Conservation (phyloP, 257 asterid species). For the Nicotiana tabacum region DNA sequence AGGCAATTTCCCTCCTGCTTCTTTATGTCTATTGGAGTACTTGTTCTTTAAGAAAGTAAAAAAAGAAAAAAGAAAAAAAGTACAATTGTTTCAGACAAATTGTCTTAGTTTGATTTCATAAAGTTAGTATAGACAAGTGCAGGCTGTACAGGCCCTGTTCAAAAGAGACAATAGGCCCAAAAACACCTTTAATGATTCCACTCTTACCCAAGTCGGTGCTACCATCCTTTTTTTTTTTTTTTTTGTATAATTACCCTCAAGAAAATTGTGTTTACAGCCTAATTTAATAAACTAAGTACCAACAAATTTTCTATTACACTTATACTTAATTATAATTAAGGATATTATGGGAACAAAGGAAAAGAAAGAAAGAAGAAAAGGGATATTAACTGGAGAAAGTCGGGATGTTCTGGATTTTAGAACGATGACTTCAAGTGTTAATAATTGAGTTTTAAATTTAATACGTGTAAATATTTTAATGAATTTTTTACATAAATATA, state of each 20-base stretch:
- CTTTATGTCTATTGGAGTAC: not conserved
- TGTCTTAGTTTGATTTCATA: not conserved
- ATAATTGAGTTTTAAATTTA: no score
- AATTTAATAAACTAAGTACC: not conserved
- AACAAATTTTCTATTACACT: not conserved
- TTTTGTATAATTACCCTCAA: not conserved
- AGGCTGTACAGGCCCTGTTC: not conserved
- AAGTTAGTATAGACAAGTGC: not conserved
- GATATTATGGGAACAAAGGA: not conserved
- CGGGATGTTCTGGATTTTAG: no score
- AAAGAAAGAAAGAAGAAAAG: not conserved
- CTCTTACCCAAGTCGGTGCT: slow-evolving; percentile 9
- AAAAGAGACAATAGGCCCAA: slow-evolving; percentile 12
- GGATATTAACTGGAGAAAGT: not conserved
- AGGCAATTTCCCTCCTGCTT: slow-evolving; percentile 4
- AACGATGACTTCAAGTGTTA: no score
- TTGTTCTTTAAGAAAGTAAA: not conserved
- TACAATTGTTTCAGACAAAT: not conserved
- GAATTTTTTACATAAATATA: no score
- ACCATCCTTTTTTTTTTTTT: not conserved
- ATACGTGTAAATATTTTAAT: no score
- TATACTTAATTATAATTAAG: not conserved
- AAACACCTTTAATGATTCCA: slow-evolving; percentile 10
- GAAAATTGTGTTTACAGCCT: not conserved
- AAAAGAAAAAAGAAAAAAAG: not conserved